Base-by-base conservation (phyloP, 768 basidiomycete genomes). In the Lactarius hengduanensis region DNA sequence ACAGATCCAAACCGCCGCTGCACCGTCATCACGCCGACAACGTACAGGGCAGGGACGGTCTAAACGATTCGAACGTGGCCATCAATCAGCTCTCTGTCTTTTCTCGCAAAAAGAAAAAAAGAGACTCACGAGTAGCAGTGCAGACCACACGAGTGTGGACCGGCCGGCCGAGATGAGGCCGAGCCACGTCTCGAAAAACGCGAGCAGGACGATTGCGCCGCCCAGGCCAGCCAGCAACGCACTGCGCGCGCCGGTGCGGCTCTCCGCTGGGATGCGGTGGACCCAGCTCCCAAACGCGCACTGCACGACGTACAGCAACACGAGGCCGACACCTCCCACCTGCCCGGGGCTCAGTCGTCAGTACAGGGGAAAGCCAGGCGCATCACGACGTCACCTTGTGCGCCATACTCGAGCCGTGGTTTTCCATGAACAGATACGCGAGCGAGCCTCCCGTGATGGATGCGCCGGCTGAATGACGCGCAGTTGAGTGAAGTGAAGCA, bases 361-460 rank as follows among this genome's bases (percentile, higher is more conserved):
- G 9, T 28, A 26, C 36, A 26, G 32, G 32, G 32, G 32, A 34
- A 34, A 36, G 45, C 32, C 63, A 41, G 57, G 18, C 1, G 41
- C 16, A 20, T 20, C 15, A 54, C 26, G 11, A 55, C 66, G 22
- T 54, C n/a, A 63, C 66, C 53, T 67, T 63, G 62, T 67, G 66
- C 13, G 53, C 15, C 2, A 6, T 6, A n/a, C 26, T 38, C 20
- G 57, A 55, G 57, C 41, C 36, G 10, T 56, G 13, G 50, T 4
- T 11, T 18, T 59, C 62, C 50, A 63, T 67, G 50, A 67, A 56
- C 30, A 67, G 34, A 11, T 67, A 67, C 6, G 67, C 64, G 22
- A 68, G n/a, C 43, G 66, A n/a, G 40, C 67, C 67, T 11, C 54
- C 63, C 0, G 41, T 38, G 54, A 68, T 61, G 10, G 8, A 47